Percentiles rank a stretch among this genome's conserved stretches.
phyloP scores from a whole-genome alignment of 805 yeast species.

The Kluyveromyces nonfermentans region DNA sequence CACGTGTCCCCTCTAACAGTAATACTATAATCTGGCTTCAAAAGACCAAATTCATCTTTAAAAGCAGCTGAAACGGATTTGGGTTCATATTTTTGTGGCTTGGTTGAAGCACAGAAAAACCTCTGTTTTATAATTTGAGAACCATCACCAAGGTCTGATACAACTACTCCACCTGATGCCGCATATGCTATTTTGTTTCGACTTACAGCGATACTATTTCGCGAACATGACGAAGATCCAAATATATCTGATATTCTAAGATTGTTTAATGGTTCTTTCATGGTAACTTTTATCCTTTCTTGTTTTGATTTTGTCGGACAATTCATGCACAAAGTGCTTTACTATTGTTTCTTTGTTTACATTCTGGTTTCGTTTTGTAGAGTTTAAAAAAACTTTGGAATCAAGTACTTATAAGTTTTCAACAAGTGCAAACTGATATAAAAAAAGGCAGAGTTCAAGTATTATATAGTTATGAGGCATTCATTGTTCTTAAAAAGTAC shows the following conservation, averaged over 20 bases:
- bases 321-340: too few relatives aligned
- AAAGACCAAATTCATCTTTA: constrained; percentile 3
- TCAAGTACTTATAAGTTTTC: too few relatives aligned
- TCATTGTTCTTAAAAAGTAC: too few relatives aligned
- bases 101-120: constrained; percentile 39
- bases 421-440: too few relatives aligned
- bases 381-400: too few relatives aligned
- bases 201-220: constrained; percentile 34
- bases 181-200: constrained; percentile 40
- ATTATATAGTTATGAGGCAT: too few relatives aligned
- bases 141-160: constrained; percentile 27
- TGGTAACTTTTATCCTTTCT: background rate
- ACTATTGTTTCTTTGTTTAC: background rate
- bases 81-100: constrained; percentile 18
- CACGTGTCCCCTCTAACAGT: background rate
- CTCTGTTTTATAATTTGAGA: constrained; percentile 30
- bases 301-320: background rate
- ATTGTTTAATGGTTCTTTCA: constrained; percentile 2
- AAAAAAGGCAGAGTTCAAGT: too few relatives aligned
- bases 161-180: constrained; percentile 55
- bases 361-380: background rate
- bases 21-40: constrained; percentile 4
- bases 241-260: constrained; percentile 19
- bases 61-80: background rate
- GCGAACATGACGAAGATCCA: constrained; percentile 40